phyloP scores from a whole-genome alignment of 495 filamentous ascomycete species.

The Mycothermus thermophilus region DNA sequence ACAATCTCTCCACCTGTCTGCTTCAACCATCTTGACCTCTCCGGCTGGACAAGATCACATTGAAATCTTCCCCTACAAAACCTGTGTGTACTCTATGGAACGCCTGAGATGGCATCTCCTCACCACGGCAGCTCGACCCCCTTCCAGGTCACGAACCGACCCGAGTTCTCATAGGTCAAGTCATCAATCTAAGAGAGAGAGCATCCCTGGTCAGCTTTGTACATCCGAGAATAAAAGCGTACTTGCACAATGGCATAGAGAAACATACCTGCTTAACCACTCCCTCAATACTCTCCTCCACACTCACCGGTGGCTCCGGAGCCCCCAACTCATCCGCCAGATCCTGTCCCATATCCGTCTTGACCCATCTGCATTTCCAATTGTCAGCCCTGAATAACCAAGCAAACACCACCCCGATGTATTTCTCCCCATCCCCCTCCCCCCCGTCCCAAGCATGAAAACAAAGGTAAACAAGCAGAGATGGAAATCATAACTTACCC shows the following conservation, averaged over 20 bases:
- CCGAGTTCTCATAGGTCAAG: conserved; percentile 14
- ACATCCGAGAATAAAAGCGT: background rate
- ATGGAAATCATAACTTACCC: conserved; percentile 11
- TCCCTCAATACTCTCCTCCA: conserved; percentile 17
- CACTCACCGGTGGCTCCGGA: conserved; percentile 17
- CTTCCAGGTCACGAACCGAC: conserved; percentile 11
- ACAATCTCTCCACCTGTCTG: too few relatives aligned
- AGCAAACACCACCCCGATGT: too few relatives aligned
- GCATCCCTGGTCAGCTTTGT: background rate
- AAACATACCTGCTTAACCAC: conserved; percentile 20
- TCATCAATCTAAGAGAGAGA: conserved; percentile 15
- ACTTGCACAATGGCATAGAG: background rate
- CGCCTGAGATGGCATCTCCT: conserved; percentile 1
- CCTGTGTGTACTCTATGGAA: too few relatives aligned
- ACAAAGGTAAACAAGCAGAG: background rate
- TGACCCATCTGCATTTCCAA: conserved; percentile 22
- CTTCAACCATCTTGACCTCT: too few relatives aligned
- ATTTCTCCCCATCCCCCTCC: too few relatives aligned
- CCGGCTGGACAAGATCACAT: too few relatives aligned
- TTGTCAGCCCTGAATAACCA: conserved; percentile 4
- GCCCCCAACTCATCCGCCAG: conserved; percentile 23
- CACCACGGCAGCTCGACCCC: conserved; percentile 15
- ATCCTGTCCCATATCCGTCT: conserved; percentile 24
- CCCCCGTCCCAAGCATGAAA: too few relatives aligned
- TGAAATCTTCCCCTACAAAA: too few relatives aligned